Evolutionary conservation across 495 filamentous ascomycete species (phyloP), one percentile per base, ranked within the genome.

Genomic region (Halenospora varia): DNA sequence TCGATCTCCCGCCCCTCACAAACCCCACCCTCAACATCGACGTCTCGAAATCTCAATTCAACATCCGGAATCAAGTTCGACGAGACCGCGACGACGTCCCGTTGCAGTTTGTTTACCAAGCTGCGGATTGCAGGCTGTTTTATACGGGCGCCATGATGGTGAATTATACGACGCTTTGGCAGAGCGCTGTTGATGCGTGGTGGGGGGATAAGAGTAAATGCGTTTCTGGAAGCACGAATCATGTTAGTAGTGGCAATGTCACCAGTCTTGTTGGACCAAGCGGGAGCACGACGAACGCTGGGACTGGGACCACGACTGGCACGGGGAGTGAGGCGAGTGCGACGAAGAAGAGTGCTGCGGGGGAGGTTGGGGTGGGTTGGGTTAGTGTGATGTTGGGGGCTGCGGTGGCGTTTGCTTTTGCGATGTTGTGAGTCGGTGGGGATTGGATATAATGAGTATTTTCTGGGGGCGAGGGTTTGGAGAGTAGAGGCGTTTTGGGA

Each of bases 121-220:
- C 50, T 11, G 50, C 50, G 8, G 50, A 53, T 18, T 53, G 50
- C 40, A 53, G 50, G 22, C 40, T 53, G 26, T 53, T 39, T 19
- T 53, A 53, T 19, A 53, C 50, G 10, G 17, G 17, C 8, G 50
- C 50, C 9, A 53, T 53, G 50, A 10, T 53, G 25, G 50, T 15
- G 2, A 40, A 53, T 41, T 17, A 26, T 4, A 53, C 50, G 11
- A 19, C n/a, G 4, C 22, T 53, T 10, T 53, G 50, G 50, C 10
- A 53, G 23, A 19, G 23, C 4, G 50, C 35, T 20, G 50, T 25
- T 18, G 17, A 39, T 53, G 50, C n/a, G 20, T 6, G 20, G 10
- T 49, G 54, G 54, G 47, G 26, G 29, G 13, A 35, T 13, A 35
- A 4, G 6, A 35, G 6, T 35, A 4, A 6, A 6, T 35, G 29